Evolutionary conservation across 179 eudicot species (phyloP), one percentile per base, ranked within the genome.

Genomic region (Amaranthus tricolor): DNA sequence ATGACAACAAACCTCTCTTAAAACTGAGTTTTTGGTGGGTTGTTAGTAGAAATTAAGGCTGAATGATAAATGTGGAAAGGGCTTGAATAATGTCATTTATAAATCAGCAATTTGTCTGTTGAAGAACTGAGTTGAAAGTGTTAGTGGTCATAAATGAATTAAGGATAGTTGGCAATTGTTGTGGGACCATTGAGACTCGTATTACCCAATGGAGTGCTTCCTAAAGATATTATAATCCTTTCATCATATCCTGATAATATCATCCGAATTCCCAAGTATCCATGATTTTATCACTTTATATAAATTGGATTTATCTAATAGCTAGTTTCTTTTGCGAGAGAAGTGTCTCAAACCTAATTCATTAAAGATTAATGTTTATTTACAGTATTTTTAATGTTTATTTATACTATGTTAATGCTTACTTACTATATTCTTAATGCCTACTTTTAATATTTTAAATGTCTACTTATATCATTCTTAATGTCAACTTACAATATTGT

Each of bases 201-300:
- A 21, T 75, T 49, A 54, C 76, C 96, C 96, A 92, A 92, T 92
- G 80, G 83, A 79, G 80, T 77, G 67, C 63, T 79, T 79, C 62
- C 70, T 68, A 79, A 83, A 82, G 89, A 90, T 92, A 72, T 82
- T 72, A 68, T 17, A 76, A 85, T 88, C 89, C 64, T 60, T 56
- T 71, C 69, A 66, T 80, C 84, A 79, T 83, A 82, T 79, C 75
- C 72, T 76, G 54, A 63, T 83, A 84, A 76, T 79, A 80, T 79
- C 86, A 79, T 78, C 80, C 75, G 3, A 31, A 31, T 31, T 31
- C 40, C 40, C 40, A 31, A 31, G 40, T 31, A 31, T 24, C 31
- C 31, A 24, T 24, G 31, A 24, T 24, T 24, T 24, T 24, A 24
- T 24, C 31, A 24, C 31, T 24, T 24, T 24, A 24, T 24, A 24